These are phyloP conservation scores for Botrytis fragariae DNA, from an alignment of 2,329 filamentous ascomycete species.

Conservation along the genomic window DNA sequence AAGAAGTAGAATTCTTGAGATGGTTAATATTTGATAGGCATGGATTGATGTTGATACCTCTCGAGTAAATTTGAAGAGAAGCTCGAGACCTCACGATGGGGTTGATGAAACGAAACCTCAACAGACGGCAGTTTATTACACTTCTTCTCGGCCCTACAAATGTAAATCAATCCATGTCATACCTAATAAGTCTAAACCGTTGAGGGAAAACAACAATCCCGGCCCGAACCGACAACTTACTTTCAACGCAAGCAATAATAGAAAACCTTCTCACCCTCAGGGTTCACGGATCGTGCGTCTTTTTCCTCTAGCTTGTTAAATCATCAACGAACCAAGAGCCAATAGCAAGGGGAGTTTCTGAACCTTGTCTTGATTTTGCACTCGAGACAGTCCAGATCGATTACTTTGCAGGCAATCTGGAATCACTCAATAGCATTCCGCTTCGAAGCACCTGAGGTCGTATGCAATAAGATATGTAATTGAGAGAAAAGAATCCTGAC, in stretches of 20 bases:
- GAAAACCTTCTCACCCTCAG: background rate
- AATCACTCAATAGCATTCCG: background rate
- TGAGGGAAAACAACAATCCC: slow-evolving; percentile 1
- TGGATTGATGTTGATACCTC: background rate
- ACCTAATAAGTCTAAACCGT: slow-evolving; percentile 2
- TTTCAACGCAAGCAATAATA: background rate
- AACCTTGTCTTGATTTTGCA: slow-evolving; percentile 3
- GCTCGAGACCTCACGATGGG: background rate
- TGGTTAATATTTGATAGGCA: background rate
- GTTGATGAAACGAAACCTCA: background rate
- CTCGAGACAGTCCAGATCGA: slow-evolving; percentile 5
- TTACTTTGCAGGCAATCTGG: slow-evolving; percentile 7
- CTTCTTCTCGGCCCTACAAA: background rate
- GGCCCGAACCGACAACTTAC: slow-evolving; percentile 16
- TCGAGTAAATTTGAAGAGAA: background rate
- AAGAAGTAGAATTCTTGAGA: slow-evolving; percentile 13
- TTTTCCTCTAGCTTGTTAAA: background rate
- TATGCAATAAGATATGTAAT: slow-evolving; percentile 5
- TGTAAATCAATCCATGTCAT: background rate
- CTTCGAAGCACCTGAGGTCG: background rate
- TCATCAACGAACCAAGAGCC: background rate
- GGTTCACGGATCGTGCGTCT: background rate
- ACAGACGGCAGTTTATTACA: too few species aligned
- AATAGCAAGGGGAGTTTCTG: background rate
- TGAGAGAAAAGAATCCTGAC: background rate